These are phyloP conservation scores for Buxus sempervirens DNA, from an alignment of 164 flowering plant genomes.

Conservation along the genomic window DNA sequence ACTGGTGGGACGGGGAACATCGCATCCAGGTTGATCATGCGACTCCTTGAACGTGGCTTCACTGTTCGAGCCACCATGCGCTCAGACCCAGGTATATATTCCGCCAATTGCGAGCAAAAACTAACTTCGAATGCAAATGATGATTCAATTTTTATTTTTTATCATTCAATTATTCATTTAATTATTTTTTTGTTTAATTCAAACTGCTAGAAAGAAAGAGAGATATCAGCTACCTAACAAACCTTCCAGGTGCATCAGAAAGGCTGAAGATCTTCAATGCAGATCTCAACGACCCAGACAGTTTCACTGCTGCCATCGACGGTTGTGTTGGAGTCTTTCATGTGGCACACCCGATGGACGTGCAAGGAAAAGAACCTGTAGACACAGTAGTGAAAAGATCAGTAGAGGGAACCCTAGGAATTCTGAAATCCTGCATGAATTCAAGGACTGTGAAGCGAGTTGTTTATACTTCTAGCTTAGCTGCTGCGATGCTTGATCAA, in stretches of 20 bases:
- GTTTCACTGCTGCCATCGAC: conserved; percentile 16
- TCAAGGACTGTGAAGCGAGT: conserved; percentile 42
- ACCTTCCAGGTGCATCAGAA: conserved; percentile 23
- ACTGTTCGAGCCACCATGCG: too few species aligned
- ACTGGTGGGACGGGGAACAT: too few species aligned
- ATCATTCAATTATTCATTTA: too few species aligned
- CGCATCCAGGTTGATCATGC: too few species aligned
- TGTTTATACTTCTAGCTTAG: conserved; percentile 32
- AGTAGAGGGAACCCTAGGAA: conserved; percentile 29
- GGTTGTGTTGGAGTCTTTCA: conserved; percentile 33
- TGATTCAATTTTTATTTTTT: too few species aligned
- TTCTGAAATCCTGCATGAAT: conserved; percentile 33
- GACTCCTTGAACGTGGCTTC: too few species aligned
- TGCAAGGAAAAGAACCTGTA: conserved; percentile 20
- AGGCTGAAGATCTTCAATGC: conserved; percentile 28
- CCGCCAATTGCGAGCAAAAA: too few species aligned
- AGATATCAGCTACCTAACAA: conserved; percentile 21
- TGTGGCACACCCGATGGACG: conserved; percentile 39
- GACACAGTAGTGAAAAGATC: conserved; percentile 14
- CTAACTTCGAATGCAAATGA: too few species aligned
- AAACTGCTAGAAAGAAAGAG: conserved; percentile 17
- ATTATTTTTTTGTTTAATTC: background rate
- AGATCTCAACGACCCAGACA: conserved; percentile 21
- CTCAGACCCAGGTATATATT: too few species aligned
- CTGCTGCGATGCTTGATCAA: conserved; percentile 18